Base-by-base conservation (phyloP, 2,329 filamentous ascomycete species). In the Parascedosporium putredinis region DNA sequence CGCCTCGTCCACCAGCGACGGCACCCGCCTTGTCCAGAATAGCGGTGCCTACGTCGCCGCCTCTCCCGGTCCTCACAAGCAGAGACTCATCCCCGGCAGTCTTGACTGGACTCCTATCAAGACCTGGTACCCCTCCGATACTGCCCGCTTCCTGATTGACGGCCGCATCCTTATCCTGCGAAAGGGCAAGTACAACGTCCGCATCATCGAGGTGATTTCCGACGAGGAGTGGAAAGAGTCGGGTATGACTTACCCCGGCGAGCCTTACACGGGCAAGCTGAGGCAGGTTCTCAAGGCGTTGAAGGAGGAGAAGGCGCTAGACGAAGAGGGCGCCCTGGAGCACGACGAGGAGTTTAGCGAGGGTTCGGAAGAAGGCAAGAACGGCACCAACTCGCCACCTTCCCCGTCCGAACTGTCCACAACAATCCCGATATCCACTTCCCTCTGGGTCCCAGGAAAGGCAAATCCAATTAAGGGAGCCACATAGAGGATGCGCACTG, bases 81-180 rank as follows among this genome's bases (percentile, higher is more conserved):
- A 67, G 53, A 62, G 58, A 49, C 65, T 80, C 64, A 58, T 62
- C 29, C 64, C 69, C 0, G 74, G 69, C 14, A 72, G 73, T 51
- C 60, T 88, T 23, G 69, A 73, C 23, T 89, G 81, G 69, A 76
- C 73, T 7, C 73, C 75, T 2, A 74, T 87, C 53, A 78, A 79
- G 59, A 64, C 73, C 20, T 81, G 79, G 73, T 75, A 69, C 55
- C 68, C 72, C 0, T 64, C 70, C 22, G 76, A 83, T 49, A 82
- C 79, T 1, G 59, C 70, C 51, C 75, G 78, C 50, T 85, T 74
- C 58, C 66, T 84, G 50, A 74, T 87, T 16, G 76, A 81, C 53
- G 76, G 62, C 51, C 70, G 73, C 54, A 56, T 83, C 44, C 66
- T 84, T 54, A 73, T 84, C 56, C 66, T 84, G 49, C 76, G 81